Base-by-base conservation (phyloP, 2,329 filamentous ascomycete species). In the Sporothrix dimorphospora region DNA sequence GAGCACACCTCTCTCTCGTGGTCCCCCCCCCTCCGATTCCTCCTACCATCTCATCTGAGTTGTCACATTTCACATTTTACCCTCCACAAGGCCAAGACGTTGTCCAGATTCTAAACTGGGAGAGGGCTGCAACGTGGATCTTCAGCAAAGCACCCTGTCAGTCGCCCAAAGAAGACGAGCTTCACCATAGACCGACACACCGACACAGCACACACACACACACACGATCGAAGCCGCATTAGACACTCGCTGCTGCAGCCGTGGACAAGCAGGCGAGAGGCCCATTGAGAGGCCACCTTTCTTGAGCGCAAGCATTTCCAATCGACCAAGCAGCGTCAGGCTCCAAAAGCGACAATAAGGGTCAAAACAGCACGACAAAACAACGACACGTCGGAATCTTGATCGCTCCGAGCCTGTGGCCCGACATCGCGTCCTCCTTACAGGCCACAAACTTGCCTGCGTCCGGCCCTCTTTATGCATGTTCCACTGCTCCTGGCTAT, bases 401-500 rank as follows among this genome's bases (percentile, higher is more conserved):
- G 59, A 42, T 38, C 38, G n/a, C 57, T 24, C 57, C 38, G n/a
- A 63, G 24, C 42, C 59, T 45, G 59, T 63, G 59, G 34, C 59
- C 38, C 38, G 59, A 65, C 59, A 65, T 66, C 63, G 63, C 42
- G 63, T 30, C 63, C 24, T 8, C 63, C 24, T 34, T 66, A 14
- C 42, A 49, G 63, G 24, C 27, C 38, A 63, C 34, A 45, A 38
- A 38, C 57, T n/a, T 38, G 27, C 45, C 16, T 51, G 45, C 45
- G 21, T 67, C 27, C 19, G 27, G 27, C 11, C 16, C 19, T 34
- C 27, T n/a, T 51, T 24, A 27, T 67, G 65, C 45, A 67, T 4
- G 65, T 51, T 67, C 27, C 45, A 67, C 45, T 40, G 65, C 65
- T 51, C 65, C 42, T 66, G 16, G 19, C 45, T 53, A 27, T n/a